Evolutionary conservation across 768 basidiomycete species (phyloP).

Genomic region (Vararia minispora): DNA sequence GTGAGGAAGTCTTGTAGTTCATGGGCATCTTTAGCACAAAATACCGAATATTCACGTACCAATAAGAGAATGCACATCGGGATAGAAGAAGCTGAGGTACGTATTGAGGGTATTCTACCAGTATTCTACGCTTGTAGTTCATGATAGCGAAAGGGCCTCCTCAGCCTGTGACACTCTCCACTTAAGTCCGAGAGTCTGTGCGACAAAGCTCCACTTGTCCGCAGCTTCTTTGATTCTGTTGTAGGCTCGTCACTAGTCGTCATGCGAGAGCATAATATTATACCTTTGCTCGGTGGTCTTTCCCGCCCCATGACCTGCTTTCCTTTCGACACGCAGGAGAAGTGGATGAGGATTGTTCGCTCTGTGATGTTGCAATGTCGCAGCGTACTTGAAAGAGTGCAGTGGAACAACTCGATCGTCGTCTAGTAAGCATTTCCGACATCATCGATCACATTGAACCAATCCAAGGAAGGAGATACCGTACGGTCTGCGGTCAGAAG

Average conservation of each 20-base stretch:
- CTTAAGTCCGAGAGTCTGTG: slow-evolving; percentile 47
- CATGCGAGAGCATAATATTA: slow-evolving; percentile 4
- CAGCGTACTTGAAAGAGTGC: slow-evolving; percentile 78
- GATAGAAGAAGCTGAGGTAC: too few relatives aligned
- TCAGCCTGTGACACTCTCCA: too few relatives aligned
- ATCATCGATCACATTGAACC: not conserved
- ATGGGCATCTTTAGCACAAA: not conserved
- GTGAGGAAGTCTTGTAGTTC: not conserved
- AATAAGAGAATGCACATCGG: too few relatives aligned
- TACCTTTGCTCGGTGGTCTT: slow-evolving; percentile 66
- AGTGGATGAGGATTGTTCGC: slow-evolving; percentile 63
- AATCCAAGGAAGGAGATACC: slow-evolving; percentile 18
- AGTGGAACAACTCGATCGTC: slow-evolving; percentile 83
- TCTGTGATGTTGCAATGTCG: slow-evolving; percentile 58
- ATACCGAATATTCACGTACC: too few relatives aligned
- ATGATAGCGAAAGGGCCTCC: too few relatives aligned
- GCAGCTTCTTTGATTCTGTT: slow-evolving; percentile 63
- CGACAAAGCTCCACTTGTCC: slow-evolving; percentile 71
- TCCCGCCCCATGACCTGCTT: slow-evolving; percentile 73
- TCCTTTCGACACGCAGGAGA: slow-evolving; percentile 67
- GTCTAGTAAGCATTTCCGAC: slow-evolving; percentile 28
- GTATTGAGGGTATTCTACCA: too few relatives aligned
- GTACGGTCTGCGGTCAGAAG: slow-evolving; percentile 77
- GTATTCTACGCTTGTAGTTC: too few relatives aligned
- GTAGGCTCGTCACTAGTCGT: not conserved